phyloP scores from a whole-genome alignment of 306 rosid species.

The Lithocarpus polystachyus region DNA sequence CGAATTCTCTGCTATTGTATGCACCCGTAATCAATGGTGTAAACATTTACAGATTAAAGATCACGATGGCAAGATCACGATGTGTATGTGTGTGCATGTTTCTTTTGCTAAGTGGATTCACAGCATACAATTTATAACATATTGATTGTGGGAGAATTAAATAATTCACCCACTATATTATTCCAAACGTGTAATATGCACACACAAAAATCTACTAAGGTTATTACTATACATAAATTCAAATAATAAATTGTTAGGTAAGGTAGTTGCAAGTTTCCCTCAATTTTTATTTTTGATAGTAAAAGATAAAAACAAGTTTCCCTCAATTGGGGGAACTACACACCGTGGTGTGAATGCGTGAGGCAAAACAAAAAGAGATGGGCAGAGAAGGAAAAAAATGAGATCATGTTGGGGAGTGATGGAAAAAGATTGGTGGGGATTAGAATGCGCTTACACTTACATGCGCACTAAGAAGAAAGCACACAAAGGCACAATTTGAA shows the following conservation, averaged over 20 bases:
- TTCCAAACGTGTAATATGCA: too few species aligned
- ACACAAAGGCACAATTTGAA: slow-evolving; percentile 35
- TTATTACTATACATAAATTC: neutral
- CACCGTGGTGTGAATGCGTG: neutral
- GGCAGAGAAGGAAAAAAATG: neutral
- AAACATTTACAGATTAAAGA: too few species aligned
- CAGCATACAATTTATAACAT: neutral
- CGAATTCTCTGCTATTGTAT: too few species aligned
- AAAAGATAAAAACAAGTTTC: slow-evolving; percentile 5
- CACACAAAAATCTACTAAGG: neutral
- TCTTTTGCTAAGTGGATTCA: neutral
- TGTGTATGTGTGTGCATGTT: neutral
- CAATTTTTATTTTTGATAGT: neutral
- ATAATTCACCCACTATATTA: neutral
- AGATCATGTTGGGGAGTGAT: slow-evolving; percentile 31
- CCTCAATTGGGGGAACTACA: neutral
- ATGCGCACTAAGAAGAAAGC: slow-evolving; percentile 55
- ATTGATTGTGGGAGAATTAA: neutral
- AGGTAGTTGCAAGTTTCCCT: slow-evolving; percentile 20
- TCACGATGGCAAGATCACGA: too few species aligned
- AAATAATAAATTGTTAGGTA: slow-evolving; percentile 21
- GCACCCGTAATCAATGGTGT: too few species aligned
- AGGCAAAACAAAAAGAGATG: neutral
- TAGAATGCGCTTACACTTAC: slow-evolving; percentile 34
- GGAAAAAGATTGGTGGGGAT: slow-evolving; percentile 46